phyloP scores from a whole-genome alignment of 805 yeast species.

The Candida broadrunensis region DNA sequence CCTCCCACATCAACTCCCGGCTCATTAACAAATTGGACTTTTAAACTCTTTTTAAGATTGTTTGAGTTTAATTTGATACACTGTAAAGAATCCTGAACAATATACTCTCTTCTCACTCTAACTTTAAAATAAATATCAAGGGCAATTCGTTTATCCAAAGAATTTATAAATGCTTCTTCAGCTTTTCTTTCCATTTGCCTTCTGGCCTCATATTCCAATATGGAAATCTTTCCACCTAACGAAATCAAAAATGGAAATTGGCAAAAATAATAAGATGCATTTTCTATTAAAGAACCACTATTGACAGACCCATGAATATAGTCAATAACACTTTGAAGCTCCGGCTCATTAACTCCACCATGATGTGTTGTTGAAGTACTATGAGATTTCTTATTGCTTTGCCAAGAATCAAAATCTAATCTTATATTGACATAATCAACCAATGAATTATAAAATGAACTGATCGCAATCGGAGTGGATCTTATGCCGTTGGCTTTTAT shows the following conservation, averaged over 20 bases:
- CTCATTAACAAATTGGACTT: constrained; percentile 79
- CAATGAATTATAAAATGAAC: constrained; percentile 71
- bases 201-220: constrained; percentile 78
- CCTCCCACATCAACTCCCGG: constrained; percentile 98
- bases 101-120: constrained; percentile 60
- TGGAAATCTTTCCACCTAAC: constrained; percentile 75
- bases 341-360: constrained; percentile 16
- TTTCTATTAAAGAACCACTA: constrained; percentile 15
- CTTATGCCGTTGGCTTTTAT: constrained; percentile 50
- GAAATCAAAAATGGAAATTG: constrained; percentile 81
- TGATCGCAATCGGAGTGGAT: constrained; percentile 21
- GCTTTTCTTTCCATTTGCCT: constrained; percentile 82
- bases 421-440: constrained; percentile 76
- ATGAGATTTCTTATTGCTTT: constrained; percentile 31
- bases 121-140: constrained; percentile 69
- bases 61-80: constrained; percentile 51
- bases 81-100: constrained; percentile 73
- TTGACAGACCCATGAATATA: constrained; percentile 44
- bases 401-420: constrained; percentile 86
- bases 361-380: neutral
- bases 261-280: constrained; percentile 59
- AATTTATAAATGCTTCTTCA: constrained; percentile 80
- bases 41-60: constrained; percentile 70
- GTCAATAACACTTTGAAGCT: constrained; percentile 41
- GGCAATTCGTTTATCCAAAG: constrained; percentile 59